These are phyloP conservation scores for Leptographium radiaticola DNA, from an alignment of 2,329 filamentous ascomycete genomes.

Conservation along the genomic window DNA sequence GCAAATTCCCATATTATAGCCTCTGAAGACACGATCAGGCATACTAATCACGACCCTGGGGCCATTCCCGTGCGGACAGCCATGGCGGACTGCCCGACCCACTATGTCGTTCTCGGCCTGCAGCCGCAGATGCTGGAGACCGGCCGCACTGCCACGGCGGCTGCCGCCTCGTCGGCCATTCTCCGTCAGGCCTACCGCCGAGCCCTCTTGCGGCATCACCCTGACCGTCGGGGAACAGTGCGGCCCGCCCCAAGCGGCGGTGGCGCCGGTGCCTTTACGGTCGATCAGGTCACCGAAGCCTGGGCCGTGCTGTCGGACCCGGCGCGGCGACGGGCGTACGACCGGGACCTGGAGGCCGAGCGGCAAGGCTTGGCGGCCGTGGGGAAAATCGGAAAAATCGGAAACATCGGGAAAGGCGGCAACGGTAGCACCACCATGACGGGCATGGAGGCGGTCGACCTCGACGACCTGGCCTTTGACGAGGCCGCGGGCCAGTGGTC, in stretches of 20 bases:
- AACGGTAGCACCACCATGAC: conserved; percentile 22
- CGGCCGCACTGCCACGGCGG: conserved; percentile 8
- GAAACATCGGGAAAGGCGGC: conserved; percentile 11
- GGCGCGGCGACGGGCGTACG: conserved; percentile 37
- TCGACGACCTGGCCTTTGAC: conserved; percentile 49
- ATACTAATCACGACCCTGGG: not conserved
- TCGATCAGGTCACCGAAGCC: conserved; percentile 52
- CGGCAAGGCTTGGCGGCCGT: not conserved
- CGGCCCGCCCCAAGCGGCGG: not conserved
- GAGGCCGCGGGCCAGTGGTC: conserved; percentile 32
- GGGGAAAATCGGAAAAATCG: not conserved
- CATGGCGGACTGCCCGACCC: not conserved
- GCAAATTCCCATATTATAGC: not conserved
- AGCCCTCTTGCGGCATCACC: conserved; percentile 52
- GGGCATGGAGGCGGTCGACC: conserved; percentile 49
- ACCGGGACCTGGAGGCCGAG: conserved; percentile 29
- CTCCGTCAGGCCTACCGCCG: conserved; percentile 52
- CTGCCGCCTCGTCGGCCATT: conserved; percentile 23
- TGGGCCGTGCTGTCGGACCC: conserved; percentile 42
- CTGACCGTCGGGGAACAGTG: conserved; percentile 35
- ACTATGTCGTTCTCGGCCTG: conserved; percentile 6
- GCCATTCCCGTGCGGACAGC: not conserved
- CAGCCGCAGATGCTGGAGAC: conserved; percentile 1
- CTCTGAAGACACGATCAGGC: no score
- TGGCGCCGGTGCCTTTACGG: conserved; percentile 25